These are phyloP conservation scores for Aureobasidium sp. DNA, from an alignment of 2,329 filamentous ascomycete species.

Conservation along the genomic window DNA sequence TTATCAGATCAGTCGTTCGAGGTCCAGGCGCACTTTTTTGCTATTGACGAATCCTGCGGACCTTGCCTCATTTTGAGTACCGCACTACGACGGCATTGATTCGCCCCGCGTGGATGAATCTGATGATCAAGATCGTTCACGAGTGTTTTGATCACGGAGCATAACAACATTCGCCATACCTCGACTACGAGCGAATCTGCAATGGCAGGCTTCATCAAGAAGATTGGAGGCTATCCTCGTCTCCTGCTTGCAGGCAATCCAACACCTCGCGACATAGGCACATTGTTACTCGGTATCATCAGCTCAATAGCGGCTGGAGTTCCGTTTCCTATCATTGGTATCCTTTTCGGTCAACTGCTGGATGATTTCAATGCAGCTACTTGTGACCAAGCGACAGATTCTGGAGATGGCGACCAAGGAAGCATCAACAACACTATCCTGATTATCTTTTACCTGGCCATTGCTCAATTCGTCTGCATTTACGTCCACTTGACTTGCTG, in stretches of 20 bases:
- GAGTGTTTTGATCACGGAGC: neutral
- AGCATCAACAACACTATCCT: constrained; percentile 51
- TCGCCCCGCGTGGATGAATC: neutral
- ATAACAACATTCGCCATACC: neutral
- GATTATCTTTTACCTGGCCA: constrained; percentile 53
- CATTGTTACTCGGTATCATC: constrained; percentile 11
- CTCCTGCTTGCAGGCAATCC: constrained; percentile 31
- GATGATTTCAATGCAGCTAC: constrained; percentile 51
- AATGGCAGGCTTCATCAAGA: constrained; percentile 20
- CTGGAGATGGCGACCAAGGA: constrained; percentile 28
- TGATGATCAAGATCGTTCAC: neutral
- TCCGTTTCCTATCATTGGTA: constrained; percentile 55
- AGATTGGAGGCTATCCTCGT: constrained; percentile 27
- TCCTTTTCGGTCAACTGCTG: constrained; percentile 56
- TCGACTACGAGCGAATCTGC: constrained; percentile 12
- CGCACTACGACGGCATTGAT: neutral
- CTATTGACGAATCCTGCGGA: neutral
- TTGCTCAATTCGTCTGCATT: constrained; percentile 54
- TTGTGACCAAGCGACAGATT: constrained; percentile 33
- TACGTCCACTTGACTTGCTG: constrained; percentile 57
- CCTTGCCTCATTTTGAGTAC: neutral
- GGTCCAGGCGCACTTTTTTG: neutral
- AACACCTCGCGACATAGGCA: constrained; percentile 19
- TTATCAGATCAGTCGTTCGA: constrained; percentile 1
- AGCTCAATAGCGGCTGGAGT: constrained; percentile 49